Conservation (phyloP, 192 early-diverging fungal species). For the Fimicolochytrium jonesii region DNA sequence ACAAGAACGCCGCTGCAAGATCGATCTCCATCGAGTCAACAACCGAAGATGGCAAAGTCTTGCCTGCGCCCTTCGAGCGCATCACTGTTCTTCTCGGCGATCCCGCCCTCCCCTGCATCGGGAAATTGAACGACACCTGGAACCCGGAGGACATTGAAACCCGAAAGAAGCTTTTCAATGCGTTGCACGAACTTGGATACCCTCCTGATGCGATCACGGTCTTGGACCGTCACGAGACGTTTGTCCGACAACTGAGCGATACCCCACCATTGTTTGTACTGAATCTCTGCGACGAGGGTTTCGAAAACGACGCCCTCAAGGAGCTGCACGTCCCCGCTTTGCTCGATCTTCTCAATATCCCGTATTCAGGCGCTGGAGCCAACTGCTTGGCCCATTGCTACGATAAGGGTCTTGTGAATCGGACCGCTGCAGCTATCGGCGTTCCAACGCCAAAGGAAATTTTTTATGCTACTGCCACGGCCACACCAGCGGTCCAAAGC, state of each 20-base stretch:
- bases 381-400: conserved; percentile 53
- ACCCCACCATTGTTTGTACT: conserved; percentile 37
- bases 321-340: conserved; percentile 54
- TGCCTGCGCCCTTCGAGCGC: conserved; percentile 9
- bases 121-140: conserved; percentile 58
- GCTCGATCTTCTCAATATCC: conserved; percentile 44
- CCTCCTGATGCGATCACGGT: conserved; percentile 26
- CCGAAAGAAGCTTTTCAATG: conserved; percentile 34
- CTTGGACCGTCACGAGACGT: conserved; percentile 32
- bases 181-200: conserved; percentile 35
- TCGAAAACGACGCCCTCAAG: conserved; percentile 49
- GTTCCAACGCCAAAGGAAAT: conserved; percentile 47
- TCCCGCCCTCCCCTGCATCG: conserved; percentile 41
- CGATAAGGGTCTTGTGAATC: conserved; percentile 55
- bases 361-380: conserved; percentile 54
- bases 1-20: too few species aligned
- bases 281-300: conserved; percentile 59
- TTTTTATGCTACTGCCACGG: conserved; percentile 35
- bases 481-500: conserved; percentile 11
- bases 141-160: conserved; percentile 52
- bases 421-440: conserved; percentile 48
- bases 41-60: too few species aligned
- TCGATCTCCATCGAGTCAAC: too few species aligned
- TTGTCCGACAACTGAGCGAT: conserved; percentile 14
- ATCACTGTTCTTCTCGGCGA: conserved; percentile 49